A percentile compares a stretch with the other conserved stretches of the same genome.
Evolutionary conservation across 2,329 filamentous ascomycete species (phyloP).

Genomic region (Pestalotiopsis sp.): DNA sequence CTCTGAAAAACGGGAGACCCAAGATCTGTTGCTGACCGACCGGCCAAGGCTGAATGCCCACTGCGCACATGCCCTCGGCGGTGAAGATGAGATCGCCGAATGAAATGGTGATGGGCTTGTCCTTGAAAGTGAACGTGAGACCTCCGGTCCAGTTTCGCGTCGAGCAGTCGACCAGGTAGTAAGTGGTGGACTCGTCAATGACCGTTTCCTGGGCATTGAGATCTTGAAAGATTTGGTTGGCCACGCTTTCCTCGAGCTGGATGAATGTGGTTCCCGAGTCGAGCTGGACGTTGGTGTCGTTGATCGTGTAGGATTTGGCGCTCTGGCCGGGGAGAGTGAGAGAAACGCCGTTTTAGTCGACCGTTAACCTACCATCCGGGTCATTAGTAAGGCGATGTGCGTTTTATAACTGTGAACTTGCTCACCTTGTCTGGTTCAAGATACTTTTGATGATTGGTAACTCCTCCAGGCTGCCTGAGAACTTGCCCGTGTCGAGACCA

Average conservation of each 20-base stretch:
- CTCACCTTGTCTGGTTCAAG: background rate
- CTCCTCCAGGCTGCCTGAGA: background rate
- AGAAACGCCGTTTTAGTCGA: background rate
- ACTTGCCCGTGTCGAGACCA: background rate
- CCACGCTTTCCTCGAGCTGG: background rate
- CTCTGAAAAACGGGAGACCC: background rate
- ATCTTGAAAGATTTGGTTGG: background rate
- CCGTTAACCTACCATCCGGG: background rate
- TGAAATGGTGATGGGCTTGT: background rate
- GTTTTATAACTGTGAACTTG: background rate
- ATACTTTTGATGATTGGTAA: background rate
- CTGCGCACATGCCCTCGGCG: background rate
- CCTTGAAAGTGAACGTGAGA: background rate
- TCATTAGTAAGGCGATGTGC: background rate
- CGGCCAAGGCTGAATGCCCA: background rate
- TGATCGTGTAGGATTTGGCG: background rate
- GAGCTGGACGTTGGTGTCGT: background rate
- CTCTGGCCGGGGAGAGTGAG: background rate
- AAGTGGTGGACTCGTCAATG: background rate
- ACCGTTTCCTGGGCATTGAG: background rate
- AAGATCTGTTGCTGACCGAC: background rate
- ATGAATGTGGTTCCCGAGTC: constrained; percentile 2
- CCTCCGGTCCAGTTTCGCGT: background rate
- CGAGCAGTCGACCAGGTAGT: background rate
- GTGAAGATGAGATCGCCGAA: background rate